phyloP scores from a whole-genome alignment of 352 stramenopile species.

The Pythium scleroteichum region DNA sequence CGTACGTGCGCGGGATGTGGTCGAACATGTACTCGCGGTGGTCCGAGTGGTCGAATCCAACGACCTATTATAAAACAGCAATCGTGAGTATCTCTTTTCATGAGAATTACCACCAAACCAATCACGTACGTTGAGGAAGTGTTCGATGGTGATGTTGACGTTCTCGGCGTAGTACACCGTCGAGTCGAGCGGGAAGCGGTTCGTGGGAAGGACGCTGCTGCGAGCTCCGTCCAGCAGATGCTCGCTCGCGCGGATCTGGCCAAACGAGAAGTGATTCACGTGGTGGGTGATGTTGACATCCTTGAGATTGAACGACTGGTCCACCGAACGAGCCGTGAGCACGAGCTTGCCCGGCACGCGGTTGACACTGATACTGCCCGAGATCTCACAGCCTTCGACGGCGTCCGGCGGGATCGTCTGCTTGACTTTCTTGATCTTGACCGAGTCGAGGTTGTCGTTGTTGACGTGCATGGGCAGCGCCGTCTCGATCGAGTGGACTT shows the following conservation, averaged over 20 bases:
- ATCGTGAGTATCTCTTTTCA: conserved; percentile 11
- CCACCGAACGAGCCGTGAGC: conserved; percentile 63
- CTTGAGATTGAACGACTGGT: conserved; percentile 67
- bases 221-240: conserved; percentile 50
- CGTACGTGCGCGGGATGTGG: conserved; percentile 55
- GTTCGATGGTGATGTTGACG: conserved; percentile 77
- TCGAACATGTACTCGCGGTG: conserved; percentile 52
- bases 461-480: conserved; percentile 59
- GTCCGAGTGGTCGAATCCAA: conserved; percentile 75
- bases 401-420: conserved; percentile 33
- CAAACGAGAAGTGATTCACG: conserved; percentile 87
- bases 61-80: conserved; percentile 40
- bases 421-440: conserved; percentile 55
- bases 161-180: conserved; percentile 54
- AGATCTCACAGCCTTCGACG: conserved; percentile 78
- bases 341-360: conserved; percentile 72
- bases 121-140: conserved; percentile 71
- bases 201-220: conserved; percentile 44
- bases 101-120: too few relatives aligned
- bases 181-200: conserved; percentile 66
- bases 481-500: conserved; percentile 65
- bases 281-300: conserved; percentile 65
- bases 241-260: conserved; percentile 68
- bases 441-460: conserved; percentile 47
- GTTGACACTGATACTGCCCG: conserved; percentile 76